A percentile compares a stretch with the other conserved stretches of the same genome.
phyloP scores from a whole-genome alignment of 192 early-diverging fungal species.

The Dispira parvispora region DNA sequence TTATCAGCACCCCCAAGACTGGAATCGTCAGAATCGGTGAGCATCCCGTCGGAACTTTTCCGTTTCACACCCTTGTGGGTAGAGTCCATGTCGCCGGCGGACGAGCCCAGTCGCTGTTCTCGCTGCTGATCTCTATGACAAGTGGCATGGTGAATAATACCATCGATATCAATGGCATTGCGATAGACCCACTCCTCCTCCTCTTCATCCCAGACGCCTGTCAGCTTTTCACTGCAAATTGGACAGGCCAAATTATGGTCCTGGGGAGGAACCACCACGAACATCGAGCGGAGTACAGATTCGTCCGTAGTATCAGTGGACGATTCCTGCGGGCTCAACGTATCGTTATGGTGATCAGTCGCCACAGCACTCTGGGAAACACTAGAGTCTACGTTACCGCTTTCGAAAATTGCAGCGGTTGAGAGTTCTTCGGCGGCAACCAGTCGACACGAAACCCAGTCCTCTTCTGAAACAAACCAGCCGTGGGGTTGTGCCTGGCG shows the following conservation, averaged over 20 bases:
- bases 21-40: too few relatives aligned
- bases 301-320: not conserved
- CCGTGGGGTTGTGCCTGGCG: constrained; percentile 68
- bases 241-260: constrained; percentile 39
- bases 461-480: constrained; percentile 67
- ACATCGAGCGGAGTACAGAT: constrained; percentile 14
- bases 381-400: not conserved
- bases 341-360: constrained; percentile 17
- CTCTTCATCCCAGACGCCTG: constrained; percentile 51
- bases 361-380: constrained; percentile 13
- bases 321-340: constrained; percentile 10
- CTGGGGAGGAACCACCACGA: constrained; percentile 25
- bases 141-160: constrained; percentile 24
- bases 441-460: constrained; percentile 15
- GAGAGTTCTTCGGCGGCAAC: not conserved
- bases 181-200: constrained; percentile 61
- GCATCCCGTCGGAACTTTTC: too few relatives aligned
- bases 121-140: constrained; percentile 10
- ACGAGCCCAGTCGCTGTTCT: too few relatives aligned
- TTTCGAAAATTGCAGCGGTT: constrained; percentile 4
- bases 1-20: too few relatives aligned
- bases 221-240: constrained; percentile 61
- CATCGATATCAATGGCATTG: constrained; percentile 45
- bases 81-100: too few relatives aligned
- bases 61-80: too few relatives aligned